Evolutionary conservation across 139 green algal species (phyloP), one percentile per base, ranked within the genome.

Genomic region (Coccomyxa sp.): DNA sequence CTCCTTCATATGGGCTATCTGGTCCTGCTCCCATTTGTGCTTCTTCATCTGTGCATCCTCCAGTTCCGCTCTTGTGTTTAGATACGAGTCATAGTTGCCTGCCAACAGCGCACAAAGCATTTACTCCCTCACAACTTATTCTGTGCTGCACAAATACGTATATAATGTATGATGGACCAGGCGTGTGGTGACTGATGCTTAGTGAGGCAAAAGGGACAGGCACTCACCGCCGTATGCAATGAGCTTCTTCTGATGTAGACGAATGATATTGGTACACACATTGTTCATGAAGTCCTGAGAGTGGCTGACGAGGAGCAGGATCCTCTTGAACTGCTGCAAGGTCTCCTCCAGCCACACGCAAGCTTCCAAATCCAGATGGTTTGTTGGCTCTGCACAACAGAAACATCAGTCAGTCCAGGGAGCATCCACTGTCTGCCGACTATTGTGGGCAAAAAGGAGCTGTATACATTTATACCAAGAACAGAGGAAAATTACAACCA

Each of bases 341-440:
- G 95, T 94, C 84, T 98, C 93, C 89, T 99, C 96, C 86, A 99
- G 92, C 96, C 96, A 99, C 87, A 98, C 95, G 86, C 95, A 98
- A 21, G 96, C 96, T 87, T 99, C 93, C 80, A 98, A 87, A 87
- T 98, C 92, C 71, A 77, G 27, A 76, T 94, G 89, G 74, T 92
- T 93, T 30, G 88, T 93, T 13, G 87, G 90, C 81, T 96, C 93
- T 71, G 63, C 63, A 71, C 4, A 11, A 28, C 18, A 25, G 1
- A 15, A 51, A 51, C 38, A 11, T 51, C 38, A 71, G 4, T 15
- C 63, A 71, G 60, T 21, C 10, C 21, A 9, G 63, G 4, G 21
- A 71, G 63, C 63, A 21, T 71, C 10, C 63, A 71, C 63, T 21
- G 4, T 71, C 18, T 28, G 38, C 63, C 18, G 10, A 25, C 10